Percentiles rank a stretch among this genome's conserved stretches.
These are phyloP conservation scores for Cladophialophora chaetospira DNA, from an alignment of 2,329 filamentous ascomycete species.

Conservation along the genomic window DNA sequence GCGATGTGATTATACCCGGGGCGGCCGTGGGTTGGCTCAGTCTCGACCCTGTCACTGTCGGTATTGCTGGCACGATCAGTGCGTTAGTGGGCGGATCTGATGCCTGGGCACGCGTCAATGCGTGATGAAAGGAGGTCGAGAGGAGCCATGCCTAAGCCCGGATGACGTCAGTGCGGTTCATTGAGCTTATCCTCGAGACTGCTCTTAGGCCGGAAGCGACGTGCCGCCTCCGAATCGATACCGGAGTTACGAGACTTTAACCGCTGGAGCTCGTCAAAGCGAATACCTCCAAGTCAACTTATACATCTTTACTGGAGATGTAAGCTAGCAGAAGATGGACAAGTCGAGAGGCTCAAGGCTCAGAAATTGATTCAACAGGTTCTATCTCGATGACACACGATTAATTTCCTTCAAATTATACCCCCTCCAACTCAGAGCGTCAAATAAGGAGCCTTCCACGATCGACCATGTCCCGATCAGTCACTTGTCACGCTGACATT, in stretches of 20 bases:
- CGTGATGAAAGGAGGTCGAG: neutral
- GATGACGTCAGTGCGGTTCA: neutral
- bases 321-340: neutral
- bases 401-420: neutral
- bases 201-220: too few relatives aligned
- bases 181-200: too few relatives aligned
- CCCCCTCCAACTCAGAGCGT: neutral
- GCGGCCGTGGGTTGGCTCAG: constrained; percentile 62
- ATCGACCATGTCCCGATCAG: neutral
- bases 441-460: neutral
- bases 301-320: neutral
- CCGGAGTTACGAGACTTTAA: too few relatives aligned
- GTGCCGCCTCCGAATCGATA: too few relatives aligned
- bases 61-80: constrained; percentile 61
- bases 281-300: too few relatives aligned
- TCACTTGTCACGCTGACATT: neutral
- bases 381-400: neutral
- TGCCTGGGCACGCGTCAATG: constrained; percentile 21
- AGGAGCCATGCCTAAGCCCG: neutral
- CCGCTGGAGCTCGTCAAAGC: too few relatives aligned
- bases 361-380: neutral
- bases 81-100: constrained; percentile 59
- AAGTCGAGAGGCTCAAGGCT: neutral
- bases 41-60: constrained; percentile 55
- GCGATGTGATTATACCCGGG: constrained; percentile 66